Evolutionary conservation across 2,329 filamentous ascomycete species (phyloP).

Genomic region (Fusarium xyrophilum): DNA sequence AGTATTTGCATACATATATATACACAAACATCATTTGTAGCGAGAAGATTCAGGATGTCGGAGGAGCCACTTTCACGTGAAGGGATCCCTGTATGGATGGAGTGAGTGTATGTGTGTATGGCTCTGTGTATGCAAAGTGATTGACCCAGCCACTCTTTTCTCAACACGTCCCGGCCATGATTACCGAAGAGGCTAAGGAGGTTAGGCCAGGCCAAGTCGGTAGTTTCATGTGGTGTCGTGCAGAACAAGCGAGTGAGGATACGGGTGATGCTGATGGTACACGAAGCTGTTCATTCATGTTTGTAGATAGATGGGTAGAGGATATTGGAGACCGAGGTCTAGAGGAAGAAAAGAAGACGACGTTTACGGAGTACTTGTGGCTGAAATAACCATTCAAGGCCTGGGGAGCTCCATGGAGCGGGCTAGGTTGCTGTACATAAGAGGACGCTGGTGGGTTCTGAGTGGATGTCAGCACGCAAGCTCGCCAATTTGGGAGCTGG

Average conservation of each 20-base stretch:
- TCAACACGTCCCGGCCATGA: conserved; percentile 22
- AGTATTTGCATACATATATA: conserved; percentile 15
- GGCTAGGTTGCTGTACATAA: conserved; percentile 6
- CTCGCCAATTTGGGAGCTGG: conserved; percentile 26
- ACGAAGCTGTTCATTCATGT: neutral
- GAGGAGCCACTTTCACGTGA: conserved; percentile 31
- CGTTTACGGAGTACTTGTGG: neutral
- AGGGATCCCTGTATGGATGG: conserved; percentile 14
- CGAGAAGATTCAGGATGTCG: neutral
- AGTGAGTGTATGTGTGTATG: neutral
- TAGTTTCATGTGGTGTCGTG: conserved; percentile 28
- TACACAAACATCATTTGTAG: neutral
- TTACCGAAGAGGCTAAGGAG: conserved; percentile 31
- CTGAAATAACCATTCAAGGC: neutral
- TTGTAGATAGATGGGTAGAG: neutral
- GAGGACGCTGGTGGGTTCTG: conserved; percentile 19
- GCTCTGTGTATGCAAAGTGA: neutral
- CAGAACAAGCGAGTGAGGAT: conserved; percentile 9
- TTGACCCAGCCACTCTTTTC: conserved; percentile 34
- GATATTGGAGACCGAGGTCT: neutral
- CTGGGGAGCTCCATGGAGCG: neutral
- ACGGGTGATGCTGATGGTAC: neutral
- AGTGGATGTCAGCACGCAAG: conserved; percentile 22
- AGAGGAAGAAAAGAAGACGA: neutral
- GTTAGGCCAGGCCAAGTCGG: conserved; percentile 21